Percentiles rank a stretch among this genome's conserved stretches.
Evolutionary conservation across 179 eudicot genomes (phyloP).

Genomic region (Spinacia oleracea): DNA sequence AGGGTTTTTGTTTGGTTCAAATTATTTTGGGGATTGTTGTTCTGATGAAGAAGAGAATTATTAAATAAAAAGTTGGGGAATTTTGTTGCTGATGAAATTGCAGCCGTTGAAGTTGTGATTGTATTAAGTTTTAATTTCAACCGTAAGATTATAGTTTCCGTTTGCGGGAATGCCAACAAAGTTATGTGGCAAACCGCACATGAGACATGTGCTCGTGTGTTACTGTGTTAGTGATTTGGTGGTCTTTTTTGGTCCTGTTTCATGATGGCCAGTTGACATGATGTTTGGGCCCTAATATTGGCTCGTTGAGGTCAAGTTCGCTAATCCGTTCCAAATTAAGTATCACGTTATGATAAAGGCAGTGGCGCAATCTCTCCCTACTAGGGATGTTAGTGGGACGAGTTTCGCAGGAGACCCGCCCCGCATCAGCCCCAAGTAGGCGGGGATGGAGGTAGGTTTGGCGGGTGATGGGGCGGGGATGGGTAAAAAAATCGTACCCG

Average conservation of each 20-base stretch:
- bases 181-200: conserved; percentile 5
- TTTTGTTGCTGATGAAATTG: conserved; percentile 1
- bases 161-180: neutral
- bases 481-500: too few relatives aligned
- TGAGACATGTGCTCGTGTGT: neutral
- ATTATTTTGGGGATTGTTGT: neutral
- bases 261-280: neutral
- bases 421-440: too few relatives aligned
- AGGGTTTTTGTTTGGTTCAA: conserved; percentile 32
- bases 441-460: too few relatives aligned
- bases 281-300: neutral
- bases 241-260: neutral
- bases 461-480: too few relatives aligned
- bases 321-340: too few relatives aligned
- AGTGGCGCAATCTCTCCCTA: too few relatives aligned
- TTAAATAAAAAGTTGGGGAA: neutral
- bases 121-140: neutral
- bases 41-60: neutral
- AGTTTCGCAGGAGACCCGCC: too few relatives aligned
- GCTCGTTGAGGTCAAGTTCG: too few relatives aligned
- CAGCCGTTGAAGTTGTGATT: conserved; percentile 1
- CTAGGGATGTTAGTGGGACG: too few relatives aligned
- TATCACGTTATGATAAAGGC: too few relatives aligned
- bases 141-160: neutral
- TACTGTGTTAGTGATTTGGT: neutral